Conservation (phyloP, 2,329 filamentous ascomycete genomes). For the Alternaria panax region DNA sequence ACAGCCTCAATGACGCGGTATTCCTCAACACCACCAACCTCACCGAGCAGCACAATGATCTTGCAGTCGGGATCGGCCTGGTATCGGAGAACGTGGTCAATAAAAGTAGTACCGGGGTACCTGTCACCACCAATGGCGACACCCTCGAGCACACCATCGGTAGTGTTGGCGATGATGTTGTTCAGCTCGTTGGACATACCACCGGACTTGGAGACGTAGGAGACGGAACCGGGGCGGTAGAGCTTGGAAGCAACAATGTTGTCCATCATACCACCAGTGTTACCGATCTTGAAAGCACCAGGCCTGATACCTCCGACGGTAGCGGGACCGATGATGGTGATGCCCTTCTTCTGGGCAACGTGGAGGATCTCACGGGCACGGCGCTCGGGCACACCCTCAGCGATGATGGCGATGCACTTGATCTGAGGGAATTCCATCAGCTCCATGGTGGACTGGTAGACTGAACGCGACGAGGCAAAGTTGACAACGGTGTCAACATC, state of each 20-base stretch:
- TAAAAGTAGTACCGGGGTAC: slow-evolving; percentile 98
- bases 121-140: slow-evolving; percentile 99
- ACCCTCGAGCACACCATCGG: slow-evolving; percentile 98
- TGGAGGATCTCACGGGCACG: slow-evolving; percentile 98
- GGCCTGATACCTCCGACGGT: slow-evolving; percentile 99
- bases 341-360: slow-evolving; percentile 95
- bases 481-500: slow-evolving; percentile 99
- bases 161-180: slow-evolving; percentile 97
- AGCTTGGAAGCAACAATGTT: slow-evolving; percentile 99
- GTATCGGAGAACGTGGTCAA: slow-evolving; percentile 96
- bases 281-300: slow-evolving; percentile 99
- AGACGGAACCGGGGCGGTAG: slow-evolving; percentile 98
- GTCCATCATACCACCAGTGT: slow-evolving; percentile 99
- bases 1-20: slow-evolving; percentile 99
- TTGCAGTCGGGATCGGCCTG: slow-evolving; percentile 97
- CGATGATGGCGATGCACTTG: slow-evolving; percentile 99
- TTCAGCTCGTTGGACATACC: slow-evolving; percentile 99
- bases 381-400: slow-evolving; percentile 97
- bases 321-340: slow-evolving; percentile 98
- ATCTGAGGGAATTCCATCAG: slow-evolving; percentile 97
- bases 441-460: slow-evolving; percentile 98
- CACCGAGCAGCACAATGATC: slow-evolving; percentile 92
- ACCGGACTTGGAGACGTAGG: slow-evolving; percentile 99
- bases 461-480: slow-evolving; percentile 98
- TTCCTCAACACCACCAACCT: slow-evolving; percentile 99